Evolutionary conservation across 176 grass and related monocot species (phyloP), one percentile per base, ranked within the genome.

Genomic region (Rhynchospora tenuis): DNA sequence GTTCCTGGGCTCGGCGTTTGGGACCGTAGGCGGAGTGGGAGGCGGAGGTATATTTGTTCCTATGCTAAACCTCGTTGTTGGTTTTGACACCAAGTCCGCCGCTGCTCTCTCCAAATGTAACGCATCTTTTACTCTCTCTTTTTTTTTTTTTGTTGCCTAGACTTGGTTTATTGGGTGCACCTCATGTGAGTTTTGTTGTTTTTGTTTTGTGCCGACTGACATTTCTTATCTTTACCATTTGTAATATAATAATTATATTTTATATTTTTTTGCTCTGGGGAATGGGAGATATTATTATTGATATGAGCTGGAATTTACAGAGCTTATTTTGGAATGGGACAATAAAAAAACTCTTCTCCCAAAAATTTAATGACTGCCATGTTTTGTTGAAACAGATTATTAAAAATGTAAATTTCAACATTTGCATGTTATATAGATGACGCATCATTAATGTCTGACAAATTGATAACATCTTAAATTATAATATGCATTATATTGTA

Each of bases 61-160:
- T 46, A 65, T 99, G 83, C 91, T 99, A 71, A 99, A 95, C 83
- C 97, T 99, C 55, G 66, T 99, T 76, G 85, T 99, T 77, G 97
- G 97, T 24, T 99, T 99, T 89, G 97, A 99, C 85, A 89, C 97
- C 81, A 99, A 99, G 83, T 88, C 97, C 27, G 93, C 97, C 17
- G 97, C 97, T 20, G 97, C 97, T 27, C 93, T 99, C 42, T 99
- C 97, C 68, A 99, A 99, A 90, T 99, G 97, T 96, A 38, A 93
- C 77, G 88, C 33, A 7, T 31, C 82, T 71, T 9, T 54, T 55
- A 15, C 20, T 19, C 50, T 77, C 73, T n/a, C 5, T 19, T 14
- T 19, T 38, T 77, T 66, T n/a, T 4, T 19, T 0, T 4, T 57
- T 57, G 14, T 27, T 4, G 2, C 42, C 17, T 73, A n/a, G n/a